Conservation (phyloP, 139 green algal species). For the Tetradesmus lagerheimii region DNA sequence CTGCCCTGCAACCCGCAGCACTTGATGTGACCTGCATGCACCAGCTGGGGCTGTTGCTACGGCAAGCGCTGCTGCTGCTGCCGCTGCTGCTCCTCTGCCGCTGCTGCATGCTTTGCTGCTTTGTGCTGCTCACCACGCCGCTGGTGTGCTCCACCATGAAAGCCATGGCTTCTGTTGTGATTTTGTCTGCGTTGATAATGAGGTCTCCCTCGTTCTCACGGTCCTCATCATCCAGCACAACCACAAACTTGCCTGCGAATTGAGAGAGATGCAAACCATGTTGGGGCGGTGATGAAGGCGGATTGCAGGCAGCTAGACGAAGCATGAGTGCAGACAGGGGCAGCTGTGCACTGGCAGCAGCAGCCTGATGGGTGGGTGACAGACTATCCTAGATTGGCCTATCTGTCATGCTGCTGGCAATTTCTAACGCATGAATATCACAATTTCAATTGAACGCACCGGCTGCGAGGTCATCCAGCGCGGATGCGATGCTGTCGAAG, state of each 20-base stretch:
- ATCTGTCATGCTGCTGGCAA: not conserved
- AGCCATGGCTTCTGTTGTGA: slow-evolving; percentile 86
- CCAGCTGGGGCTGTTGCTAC: no score
- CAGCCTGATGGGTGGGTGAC: not conserved
- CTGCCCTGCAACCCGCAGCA: no score
- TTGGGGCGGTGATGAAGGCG: no score
- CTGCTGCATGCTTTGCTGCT: not conserved
- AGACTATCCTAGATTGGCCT: not conserved
- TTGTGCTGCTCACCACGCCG: slow-evolving; percentile 72
- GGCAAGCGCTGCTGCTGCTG: not conserved
- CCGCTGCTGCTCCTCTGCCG: not conserved
- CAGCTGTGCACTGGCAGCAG: not conserved
- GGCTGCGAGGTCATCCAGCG: slow-evolving; percentile 68
- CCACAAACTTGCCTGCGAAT: slow-evolving; percentile 81
- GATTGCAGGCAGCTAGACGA: not conserved
- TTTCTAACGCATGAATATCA: not conserved
- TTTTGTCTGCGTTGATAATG: slow-evolving; percentile 92
- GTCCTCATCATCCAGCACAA: slow-evolving; percentile 98
- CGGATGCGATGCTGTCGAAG: slow-evolving; percentile 67
- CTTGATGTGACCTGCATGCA: no score
- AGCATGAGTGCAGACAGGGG: not conserved
- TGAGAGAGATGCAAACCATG: not conserved
- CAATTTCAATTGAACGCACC: slow-evolving; percentile 43
- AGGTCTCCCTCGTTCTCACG: slow-evolving; percentile 99
- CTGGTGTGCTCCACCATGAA: slow-evolving; percentile 96